Evolutionary conservation across 2,329 filamentous ascomycete species (phyloP).

Genomic region (Colletotrichum sp.): DNA sequence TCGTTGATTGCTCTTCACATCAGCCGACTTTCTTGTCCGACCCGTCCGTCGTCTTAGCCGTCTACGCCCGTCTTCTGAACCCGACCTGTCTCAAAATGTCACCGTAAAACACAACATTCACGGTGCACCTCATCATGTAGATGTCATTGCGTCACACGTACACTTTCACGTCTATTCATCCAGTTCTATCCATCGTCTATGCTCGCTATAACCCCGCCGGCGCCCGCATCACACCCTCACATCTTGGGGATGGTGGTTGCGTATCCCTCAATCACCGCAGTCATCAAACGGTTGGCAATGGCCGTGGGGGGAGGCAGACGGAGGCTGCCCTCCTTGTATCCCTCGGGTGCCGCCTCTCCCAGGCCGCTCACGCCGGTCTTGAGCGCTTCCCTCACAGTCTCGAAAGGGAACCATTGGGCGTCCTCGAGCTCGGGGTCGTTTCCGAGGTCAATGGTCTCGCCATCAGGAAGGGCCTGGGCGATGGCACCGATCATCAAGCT

Average conservation of each 20-base stretch:
- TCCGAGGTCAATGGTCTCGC: constrained; percentile 81
- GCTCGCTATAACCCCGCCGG: not conserved
- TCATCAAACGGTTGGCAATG: constrained; percentile 89
- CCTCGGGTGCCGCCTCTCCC: constrained; percentile 66
- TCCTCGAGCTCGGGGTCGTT: constrained; percentile 92
- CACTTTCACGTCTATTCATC: not conserved
- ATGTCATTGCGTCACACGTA: not conserved
- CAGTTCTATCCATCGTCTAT: constrained; percentile 32
- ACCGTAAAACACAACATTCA: not conserved
- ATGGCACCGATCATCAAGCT: constrained; percentile 89
- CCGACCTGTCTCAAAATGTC: not conserved
- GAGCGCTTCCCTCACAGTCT: constrained; percentile 81
- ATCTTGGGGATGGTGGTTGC: constrained; percentile 61
- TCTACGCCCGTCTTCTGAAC: not conserved
- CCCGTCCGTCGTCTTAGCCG: not conserved
- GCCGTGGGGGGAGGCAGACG: constrained; percentile 84
- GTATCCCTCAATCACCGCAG: constrained; percentile 79
- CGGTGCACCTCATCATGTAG: not conserved
- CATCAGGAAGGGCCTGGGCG: constrained; percentile 78
- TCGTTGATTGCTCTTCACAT: not conserved
- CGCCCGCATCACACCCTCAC: constrained; percentile 25
- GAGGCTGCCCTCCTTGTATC: constrained; percentile 78
- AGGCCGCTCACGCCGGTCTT: constrained; percentile 69
- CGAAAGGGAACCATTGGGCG: constrained; percentile 85
- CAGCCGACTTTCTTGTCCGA: not conserved